Evolutionary conservation across 495 filamentous ascomycete genomes (phyloP).

Genomic region (Aspergillus panamensis): DNA sequence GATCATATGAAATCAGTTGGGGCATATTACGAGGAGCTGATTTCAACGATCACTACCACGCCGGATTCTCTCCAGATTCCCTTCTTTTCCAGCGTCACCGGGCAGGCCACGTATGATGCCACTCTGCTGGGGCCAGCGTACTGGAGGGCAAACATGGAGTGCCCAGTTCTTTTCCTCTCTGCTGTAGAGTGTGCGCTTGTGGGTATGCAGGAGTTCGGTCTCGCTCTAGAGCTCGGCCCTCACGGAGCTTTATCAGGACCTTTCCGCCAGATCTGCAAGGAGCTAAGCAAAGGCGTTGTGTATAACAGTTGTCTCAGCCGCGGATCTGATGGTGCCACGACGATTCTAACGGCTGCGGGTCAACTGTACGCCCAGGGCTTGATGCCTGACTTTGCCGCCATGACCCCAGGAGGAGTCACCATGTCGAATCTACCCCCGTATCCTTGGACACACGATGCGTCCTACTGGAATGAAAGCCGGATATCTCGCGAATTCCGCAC

Average conservation of each 20-base stretch:
- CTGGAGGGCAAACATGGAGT: not conserved
- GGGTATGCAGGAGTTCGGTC: not conserved
- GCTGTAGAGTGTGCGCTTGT: not conserved
- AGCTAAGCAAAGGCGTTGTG: not conserved
- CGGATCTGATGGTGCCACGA: not conserved
- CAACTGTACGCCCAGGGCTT: conserved; percentile 5
- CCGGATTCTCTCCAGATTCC: not conserved
- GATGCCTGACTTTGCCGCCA: not conserved
- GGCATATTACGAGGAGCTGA: conserved; percentile 34
- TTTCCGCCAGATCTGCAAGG: not conserved
- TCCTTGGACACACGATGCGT: conserved; percentile 4
- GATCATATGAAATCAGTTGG: conserved; percentile 49
- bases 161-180: not conserved
- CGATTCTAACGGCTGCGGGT: conserved; percentile 24
- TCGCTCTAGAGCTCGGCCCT: not conserved
- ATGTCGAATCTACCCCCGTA: conserved; percentile 5
- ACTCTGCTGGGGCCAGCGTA: not conserved
- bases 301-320: not conserved
- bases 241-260: not conserved
- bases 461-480: conserved; percentile 2
- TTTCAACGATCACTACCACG: conserved; percentile 4
- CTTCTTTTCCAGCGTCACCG: not conserved
- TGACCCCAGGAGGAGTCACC: not conserved
- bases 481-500: not conserved
- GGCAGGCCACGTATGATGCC: not conserved